Percentiles rank a stretch among this genome's conserved stretches.
phyloP scores from a whole-genome alignment of 116 monocot genomes.

The Dioscorea cayenensis region DNA sequence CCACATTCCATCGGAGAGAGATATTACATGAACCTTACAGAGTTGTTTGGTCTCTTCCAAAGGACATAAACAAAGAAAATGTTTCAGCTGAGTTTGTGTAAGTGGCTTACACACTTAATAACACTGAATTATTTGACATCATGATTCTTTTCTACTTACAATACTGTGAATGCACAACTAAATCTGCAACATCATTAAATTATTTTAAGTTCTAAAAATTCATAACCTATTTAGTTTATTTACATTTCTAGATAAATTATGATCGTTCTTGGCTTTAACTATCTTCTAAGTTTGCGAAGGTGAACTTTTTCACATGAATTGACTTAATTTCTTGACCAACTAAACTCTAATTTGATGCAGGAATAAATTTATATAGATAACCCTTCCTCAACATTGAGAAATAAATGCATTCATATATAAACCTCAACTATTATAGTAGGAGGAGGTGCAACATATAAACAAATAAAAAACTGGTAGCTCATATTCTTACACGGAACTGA shows the following conservation, averaged over 20 bases:
- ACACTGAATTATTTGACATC: not conserved
- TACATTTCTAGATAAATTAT: not conserved
- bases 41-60: constrained; percentile 54
- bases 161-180: not conserved
- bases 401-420: not conserved
- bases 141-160: not conserved
- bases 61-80: constrained; percentile 36
- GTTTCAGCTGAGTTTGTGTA: constrained; percentile 53
- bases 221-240: not conserved
- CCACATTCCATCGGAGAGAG: constrained; percentile 30
- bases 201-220: not conserved
- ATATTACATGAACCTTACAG: constrained; percentile 45
- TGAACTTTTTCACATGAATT: not conserved
- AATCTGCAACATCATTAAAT: not conserved
- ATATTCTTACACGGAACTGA: no score
- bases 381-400: constrained; percentile 21
- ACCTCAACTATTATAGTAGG: no score
- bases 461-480: no score
- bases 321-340: not conserved
- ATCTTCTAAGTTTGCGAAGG: not conserved
- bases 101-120: constrained; percentile 5
- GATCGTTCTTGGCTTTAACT: not conserved
- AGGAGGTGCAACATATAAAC: no score
- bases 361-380: constrained; percentile 46
- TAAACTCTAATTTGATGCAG: constrained; percentile 15